Evolutionary conservation across 2,329 filamentous ascomycete species (phyloP).

Genomic region (Xylaria sp.): DNA sequence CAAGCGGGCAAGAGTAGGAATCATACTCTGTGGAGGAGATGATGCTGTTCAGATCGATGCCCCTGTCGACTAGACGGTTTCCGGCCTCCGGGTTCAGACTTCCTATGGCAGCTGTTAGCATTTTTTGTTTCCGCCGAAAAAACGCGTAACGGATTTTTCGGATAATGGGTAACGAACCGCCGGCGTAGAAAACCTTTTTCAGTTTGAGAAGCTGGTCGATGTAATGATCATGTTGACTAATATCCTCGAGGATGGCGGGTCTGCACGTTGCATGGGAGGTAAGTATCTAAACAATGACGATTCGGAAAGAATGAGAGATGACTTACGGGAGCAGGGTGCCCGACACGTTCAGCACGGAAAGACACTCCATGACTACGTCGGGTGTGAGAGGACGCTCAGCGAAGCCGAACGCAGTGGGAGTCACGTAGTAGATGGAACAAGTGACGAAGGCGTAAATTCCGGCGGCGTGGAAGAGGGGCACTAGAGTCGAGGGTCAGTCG

Average conservation of each 20-base stretch:
- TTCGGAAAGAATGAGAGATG: background rate
- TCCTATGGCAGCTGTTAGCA: slow-evolving; percentile 24
- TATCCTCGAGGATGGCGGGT: slow-evolving; percentile 40
- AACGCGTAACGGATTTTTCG: too few species aligned
- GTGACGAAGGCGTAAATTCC: slow-evolving; percentile 23
- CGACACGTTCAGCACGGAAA: slow-evolving; percentile 21
- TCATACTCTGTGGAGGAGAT: slow-evolving; percentile 41
- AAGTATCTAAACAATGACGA: too few species aligned
- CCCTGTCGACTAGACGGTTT: slow-evolving; percentile 34
- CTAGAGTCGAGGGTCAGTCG: slow-evolving; percentile 6
- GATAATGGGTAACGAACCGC: slow-evolving; percentile 30
- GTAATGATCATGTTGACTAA: slow-evolving; percentile 33
- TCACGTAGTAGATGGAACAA: slow-evolving; percentile 18
- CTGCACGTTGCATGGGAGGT: slow-evolving; percentile 14
- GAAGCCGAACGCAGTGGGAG: slow-evolving; percentile 21
- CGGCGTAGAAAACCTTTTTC: slow-evolving; percentile 34
- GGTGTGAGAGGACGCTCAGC: slow-evolving; percentile 24
- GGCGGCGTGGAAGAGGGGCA: slow-evolving; percentile 30
- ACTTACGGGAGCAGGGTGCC: slow-evolving; percentile 22
- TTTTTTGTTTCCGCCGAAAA: background rate
- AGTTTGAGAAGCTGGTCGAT: slow-evolving; percentile 33
- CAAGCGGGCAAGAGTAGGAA: background rate
- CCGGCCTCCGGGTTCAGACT: slow-evolving; percentile 37
- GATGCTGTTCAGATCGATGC: slow-evolving; percentile 34
- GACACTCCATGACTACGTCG: slow-evolving; percentile 19